These are phyloP conservation scores for Lichtheimia hyalospora DNA, from an alignment of 371 early-diverging fungal species.

Conservation along the genomic window DNA sequence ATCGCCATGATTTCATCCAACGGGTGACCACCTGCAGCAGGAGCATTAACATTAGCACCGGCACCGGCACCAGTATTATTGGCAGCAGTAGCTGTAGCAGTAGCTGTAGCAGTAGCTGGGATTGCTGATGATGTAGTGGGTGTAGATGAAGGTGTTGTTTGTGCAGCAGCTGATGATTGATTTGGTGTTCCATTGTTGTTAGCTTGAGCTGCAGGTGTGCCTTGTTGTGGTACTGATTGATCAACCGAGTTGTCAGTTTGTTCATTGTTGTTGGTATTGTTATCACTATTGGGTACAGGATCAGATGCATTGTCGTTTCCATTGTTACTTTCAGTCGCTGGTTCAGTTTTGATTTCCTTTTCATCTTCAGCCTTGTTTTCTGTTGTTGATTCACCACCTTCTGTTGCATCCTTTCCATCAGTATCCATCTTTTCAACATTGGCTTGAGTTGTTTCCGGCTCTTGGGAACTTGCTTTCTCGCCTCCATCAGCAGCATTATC, in stretches of 20 bases:
- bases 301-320: conserved; percentile 3
- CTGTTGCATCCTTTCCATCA: background rate
- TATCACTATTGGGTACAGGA: background rate
- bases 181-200: conserved; percentile 20
- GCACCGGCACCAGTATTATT: background rate
- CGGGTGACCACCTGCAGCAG: conserved; percentile 33
- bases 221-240: conserved; percentile 4
- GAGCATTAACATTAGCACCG: background rate
- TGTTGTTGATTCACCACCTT: background rate
- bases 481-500: background rate
- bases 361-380: conserved; percentile 11
- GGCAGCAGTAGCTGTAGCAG: background rate
- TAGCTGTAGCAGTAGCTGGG: background rate
- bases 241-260: conserved; percentile 2
- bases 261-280: background rate
- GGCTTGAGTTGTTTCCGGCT: too few species aligned
- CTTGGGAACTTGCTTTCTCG: background rate
- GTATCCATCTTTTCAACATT: too few species aligned
- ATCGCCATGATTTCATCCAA: conserved; percentile 97
- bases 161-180: conserved; percentile 19
- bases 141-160: conserved; percentile 17
- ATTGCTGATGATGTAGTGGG: conserved; percentile 20
- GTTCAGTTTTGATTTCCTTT: background rate
- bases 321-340: conserved; percentile 10
- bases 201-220: conserved; percentile 6